Evolutionary conservation across 352 stramenopile genomes (phyloP).

Genomic region (Phytophthora quininea): DNA sequence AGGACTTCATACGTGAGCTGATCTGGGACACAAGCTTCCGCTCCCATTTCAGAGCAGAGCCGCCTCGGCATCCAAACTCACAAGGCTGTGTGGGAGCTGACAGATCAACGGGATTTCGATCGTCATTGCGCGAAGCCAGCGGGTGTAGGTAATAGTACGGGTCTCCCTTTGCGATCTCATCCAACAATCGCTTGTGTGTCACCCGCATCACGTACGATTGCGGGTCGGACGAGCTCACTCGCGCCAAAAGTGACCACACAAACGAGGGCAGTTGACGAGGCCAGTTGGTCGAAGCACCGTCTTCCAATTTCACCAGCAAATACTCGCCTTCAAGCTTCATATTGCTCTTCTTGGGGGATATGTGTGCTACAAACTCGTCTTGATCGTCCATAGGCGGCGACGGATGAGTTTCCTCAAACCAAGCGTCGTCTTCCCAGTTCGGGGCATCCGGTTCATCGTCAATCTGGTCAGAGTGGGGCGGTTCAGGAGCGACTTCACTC

Average conservation of each 20-base stretch:
- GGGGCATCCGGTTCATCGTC: conserved; percentile 12
- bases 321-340: conserved; percentile 36
- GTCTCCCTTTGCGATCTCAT: conserved; percentile 70
- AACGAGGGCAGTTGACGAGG: conserved; percentile 41
- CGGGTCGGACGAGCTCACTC: conserved; percentile 47
- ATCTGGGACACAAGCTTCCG: conserved; percentile 79
- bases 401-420: conserved; percentile 30
- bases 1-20: conserved; percentile 81
- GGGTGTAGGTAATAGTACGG: conserved; percentile 77
- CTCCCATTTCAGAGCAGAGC: conserved; percentile 63
- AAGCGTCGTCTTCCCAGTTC: conserved; percentile 32
- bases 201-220: conserved; percentile 73
- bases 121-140: conserved; percentile 21
- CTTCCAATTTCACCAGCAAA: conserved; percentile 38
- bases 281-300: conserved; percentile 17
- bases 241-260: conserved; percentile 47
- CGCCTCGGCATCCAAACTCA: conserved; percentile 60
- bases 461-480: conserved; percentile 1
- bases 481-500: background rate
- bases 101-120: conserved; percentile 5
- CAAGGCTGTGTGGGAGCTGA: conserved; percentile 25
- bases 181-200: conserved; percentile 61
- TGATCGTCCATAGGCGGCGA: conserved; percentile 22
- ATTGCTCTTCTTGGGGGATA: conserved; percentile 26
- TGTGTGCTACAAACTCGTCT: conserved; percentile 26